Conservation (phyloP, 306 rosid genomes). For the Canavalia ensiformis region DNA sequence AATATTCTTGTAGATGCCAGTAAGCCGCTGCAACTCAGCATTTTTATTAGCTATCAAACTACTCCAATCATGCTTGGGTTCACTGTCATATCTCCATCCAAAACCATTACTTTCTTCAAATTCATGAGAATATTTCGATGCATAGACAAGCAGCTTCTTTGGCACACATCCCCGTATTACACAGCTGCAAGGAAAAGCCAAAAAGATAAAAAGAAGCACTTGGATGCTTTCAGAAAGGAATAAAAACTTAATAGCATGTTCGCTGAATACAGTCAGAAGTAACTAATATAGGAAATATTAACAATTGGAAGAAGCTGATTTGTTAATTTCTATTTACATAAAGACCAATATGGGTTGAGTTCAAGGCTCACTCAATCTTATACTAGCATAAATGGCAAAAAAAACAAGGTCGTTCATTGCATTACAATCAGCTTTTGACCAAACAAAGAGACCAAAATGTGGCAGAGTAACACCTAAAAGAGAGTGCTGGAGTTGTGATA, state of each 20-base stretch:
- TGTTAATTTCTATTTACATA: not conserved
- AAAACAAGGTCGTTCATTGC: no score
- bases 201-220: conserved; percentile 7
- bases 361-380: not conserved
- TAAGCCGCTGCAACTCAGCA: conserved; percentile 94
- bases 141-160: conserved; percentile 83
- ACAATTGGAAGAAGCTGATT: not conserved
- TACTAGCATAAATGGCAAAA: not conserved
- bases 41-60: conserved; percentile 92
- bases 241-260: not conserved
- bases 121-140: conserved; percentile 87
- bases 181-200: conserved; percentile 64
- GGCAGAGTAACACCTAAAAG: no score
- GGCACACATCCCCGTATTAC: conserved; percentile 99
- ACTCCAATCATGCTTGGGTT: conserved; percentile 96
- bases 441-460: no score
- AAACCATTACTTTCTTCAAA: conserved; percentile 95
- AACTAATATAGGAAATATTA: not conserved
- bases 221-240: not conserved
- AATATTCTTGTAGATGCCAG: conserved; percentile 84
- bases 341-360: not conserved
- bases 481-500: no score
- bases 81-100: conserved; percentile 91
- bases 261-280: not conserved
- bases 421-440: no score